These are phyloP conservation scores for Starmerella potacharoeniae DNA, from an alignment of 805 yeast species.

Conservation along the genomic window DNA sequence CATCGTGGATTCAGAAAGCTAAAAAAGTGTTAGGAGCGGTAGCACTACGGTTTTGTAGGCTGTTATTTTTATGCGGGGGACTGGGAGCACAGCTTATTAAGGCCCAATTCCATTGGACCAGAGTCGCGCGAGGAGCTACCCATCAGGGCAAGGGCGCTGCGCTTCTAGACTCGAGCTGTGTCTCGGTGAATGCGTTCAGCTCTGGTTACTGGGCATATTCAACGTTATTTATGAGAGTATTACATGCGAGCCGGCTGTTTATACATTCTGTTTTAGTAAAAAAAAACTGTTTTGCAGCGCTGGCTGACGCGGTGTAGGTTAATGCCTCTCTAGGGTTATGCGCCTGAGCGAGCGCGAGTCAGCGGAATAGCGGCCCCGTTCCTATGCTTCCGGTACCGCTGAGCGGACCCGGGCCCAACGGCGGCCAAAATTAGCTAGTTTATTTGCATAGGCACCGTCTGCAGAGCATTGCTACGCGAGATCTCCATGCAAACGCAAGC, in stretches of 20 bases:
- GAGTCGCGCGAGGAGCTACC: not conserved
- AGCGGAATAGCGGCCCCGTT: not conserved
- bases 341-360: not conserved
- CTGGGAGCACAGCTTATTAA: not conserved
- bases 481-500: no score
- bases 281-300: no score
- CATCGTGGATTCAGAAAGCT: constrained; percentile 2
- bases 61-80: constrained; percentile 1
- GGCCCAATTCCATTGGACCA: constrained; percentile 2
- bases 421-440: no score
- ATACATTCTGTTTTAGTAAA: not conserved
- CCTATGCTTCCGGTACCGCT: not conserved
- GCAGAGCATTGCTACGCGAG: no score
- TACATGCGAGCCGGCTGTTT: not conserved
- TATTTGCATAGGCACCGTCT: no score
- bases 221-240: not conserved
- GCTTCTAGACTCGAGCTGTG: not conserved
- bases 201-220: not conserved
- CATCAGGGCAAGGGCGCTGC: not conserved
- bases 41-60: not conserved
- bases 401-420: not conserved
- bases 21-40: not conserved
- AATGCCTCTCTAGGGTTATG: not conserved
- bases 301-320: no score
- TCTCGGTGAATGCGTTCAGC: not conserved